phyloP scores from a whole-genome alignment of 768 basidiomycete species.

The Coprinopsis marcescibilis region DNA sequence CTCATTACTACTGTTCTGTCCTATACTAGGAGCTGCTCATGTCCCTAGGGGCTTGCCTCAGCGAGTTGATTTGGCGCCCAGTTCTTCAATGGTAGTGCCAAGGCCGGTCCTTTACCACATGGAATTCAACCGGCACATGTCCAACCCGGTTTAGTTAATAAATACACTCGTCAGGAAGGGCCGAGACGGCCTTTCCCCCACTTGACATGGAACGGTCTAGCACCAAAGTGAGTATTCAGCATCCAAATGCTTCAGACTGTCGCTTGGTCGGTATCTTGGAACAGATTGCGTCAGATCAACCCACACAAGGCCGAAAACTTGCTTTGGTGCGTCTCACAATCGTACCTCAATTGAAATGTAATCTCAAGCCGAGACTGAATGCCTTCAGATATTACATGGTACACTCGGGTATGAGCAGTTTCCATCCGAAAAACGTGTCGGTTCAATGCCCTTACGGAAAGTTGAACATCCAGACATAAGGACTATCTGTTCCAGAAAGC shows the following conservation, averaged over 20 bases:
- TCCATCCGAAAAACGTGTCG: not conserved
- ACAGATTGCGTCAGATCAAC: conserved; percentile 43
- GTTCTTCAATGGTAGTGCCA: too few relatives aligned
- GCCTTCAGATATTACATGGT: conserved; percentile 67
- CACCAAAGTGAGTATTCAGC: conserved; percentile 50
- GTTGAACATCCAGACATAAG: conserved; percentile 54
- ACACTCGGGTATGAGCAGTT: conserved; percentile 56
- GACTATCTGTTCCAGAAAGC: conserved; percentile 79
- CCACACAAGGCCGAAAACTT: conserved; percentile 54
- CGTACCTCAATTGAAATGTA: not conserved
- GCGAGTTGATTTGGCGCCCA: too few relatives aligned
- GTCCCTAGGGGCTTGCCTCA: too few relatives aligned
- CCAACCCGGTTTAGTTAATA: too few relatives aligned
- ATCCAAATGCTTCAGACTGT: conserved; percentile 35
- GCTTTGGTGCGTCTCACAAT: conserved; percentile 47
- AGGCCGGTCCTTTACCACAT: too few relatives aligned
- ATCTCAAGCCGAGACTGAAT: too few relatives aligned
- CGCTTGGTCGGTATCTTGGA: conserved; percentile 57
- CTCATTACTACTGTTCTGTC: too few relatives aligned
- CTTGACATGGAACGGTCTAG: conserved; percentile 28
- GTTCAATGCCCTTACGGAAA: not conserved
- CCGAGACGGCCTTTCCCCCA: too few relatives aligned
- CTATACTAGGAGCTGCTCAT: too few relatives aligned
- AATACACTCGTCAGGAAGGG: too few relatives aligned
- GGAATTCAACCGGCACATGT: too few relatives aligned